Percentiles rank a stretch among this genome's conserved stretches.
phyloP scores from a whole-genome alignment of 257 asterid genomes.

The Penstemon newberryi region DNA sequence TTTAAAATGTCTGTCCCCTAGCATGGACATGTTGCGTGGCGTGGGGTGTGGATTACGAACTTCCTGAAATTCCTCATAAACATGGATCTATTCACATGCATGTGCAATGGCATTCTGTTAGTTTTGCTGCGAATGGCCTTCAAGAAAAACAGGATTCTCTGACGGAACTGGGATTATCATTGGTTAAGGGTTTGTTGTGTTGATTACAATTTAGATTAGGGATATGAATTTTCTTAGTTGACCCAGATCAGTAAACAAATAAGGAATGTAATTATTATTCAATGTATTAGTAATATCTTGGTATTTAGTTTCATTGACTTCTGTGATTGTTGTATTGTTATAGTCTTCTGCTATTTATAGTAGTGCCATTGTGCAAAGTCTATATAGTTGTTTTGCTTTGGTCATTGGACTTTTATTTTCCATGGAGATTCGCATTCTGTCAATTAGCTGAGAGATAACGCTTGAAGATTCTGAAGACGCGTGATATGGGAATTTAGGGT shows the following conservation, averaged over 20 bases:
- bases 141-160: not conserved
- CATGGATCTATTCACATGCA: constrained; percentile 17
- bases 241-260: constrained; percentile 2
- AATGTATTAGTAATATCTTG: not conserved
- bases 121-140: constrained; percentile 10
- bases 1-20: not conserved
- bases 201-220: not conserved
- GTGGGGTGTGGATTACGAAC: too few relatives aligned
- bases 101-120: not conserved
- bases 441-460: too few relatives aligned
- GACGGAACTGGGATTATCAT: not conserved
- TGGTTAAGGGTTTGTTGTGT: constrained; percentile 18
- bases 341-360: too few relatives aligned
- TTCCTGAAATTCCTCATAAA: not conserved
- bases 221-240: constrained; percentile 3
- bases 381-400: too few relatives aligned
- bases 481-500: too few relatives aligned
- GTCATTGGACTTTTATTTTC: too few relatives aligned
- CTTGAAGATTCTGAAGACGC: too few relatives aligned
- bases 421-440: too few relatives aligned
- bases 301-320: not conserved
- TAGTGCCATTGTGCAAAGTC: too few relatives aligned
- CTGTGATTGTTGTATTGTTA: not conserved
- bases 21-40: too few relatives aligned
- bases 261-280: not conserved